phyloP scores from a whole-genome alignment of 305 asterid species.

The Ilex paraguariensis region DNA sequence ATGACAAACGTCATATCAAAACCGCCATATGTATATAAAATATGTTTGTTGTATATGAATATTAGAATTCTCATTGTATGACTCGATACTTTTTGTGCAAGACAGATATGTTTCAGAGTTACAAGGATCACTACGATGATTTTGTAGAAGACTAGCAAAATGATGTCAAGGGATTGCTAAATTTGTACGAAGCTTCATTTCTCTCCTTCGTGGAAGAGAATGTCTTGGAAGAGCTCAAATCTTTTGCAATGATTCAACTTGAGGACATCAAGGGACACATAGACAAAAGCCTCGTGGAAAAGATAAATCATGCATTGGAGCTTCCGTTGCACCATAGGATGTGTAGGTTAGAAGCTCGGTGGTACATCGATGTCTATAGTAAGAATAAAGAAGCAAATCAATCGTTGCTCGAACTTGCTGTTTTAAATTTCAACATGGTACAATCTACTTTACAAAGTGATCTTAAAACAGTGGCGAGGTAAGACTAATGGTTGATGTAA shows the following conservation, averaged over 20 bases:
- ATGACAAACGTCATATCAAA: not conserved
- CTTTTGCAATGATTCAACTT: not conserved
- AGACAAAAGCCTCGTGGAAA: too few relatives aligned
- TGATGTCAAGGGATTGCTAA: slow-evolving; percentile 2
- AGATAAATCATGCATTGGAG: not conserved
- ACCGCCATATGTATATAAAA: not conserved
- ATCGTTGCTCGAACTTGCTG: slow-evolving; percentile 1
- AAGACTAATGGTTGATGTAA: not conserved
- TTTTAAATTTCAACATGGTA: not conserved
- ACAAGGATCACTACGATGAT: not conserved
- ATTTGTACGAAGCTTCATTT: slow-evolving; percentile 5
- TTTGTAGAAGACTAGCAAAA: not conserved
- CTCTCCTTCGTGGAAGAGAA: not conserved
- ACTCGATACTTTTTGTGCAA: not conserved
- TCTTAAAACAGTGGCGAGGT: slow-evolving; percentile 17
- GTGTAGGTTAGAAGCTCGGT: slow-evolving; percentile 8
- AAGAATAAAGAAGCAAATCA: not conserved
- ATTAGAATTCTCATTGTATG: too few relatives aligned
- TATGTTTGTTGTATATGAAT: too few relatives aligned
- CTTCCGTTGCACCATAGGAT: slow-evolving; percentile 6
- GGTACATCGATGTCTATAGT: slow-evolving; percentile 6
- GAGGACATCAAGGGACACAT: not conserved
- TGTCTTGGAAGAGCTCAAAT: not conserved
- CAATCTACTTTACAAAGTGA: slow-evolving; percentile 11
- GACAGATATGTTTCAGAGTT: not conserved